A percentile compares a stretch with the other conserved stretches of the same genome.
phyloP scores from a whole-genome alignment of 345 rosid species.

The Murraya koenigii region DNA sequence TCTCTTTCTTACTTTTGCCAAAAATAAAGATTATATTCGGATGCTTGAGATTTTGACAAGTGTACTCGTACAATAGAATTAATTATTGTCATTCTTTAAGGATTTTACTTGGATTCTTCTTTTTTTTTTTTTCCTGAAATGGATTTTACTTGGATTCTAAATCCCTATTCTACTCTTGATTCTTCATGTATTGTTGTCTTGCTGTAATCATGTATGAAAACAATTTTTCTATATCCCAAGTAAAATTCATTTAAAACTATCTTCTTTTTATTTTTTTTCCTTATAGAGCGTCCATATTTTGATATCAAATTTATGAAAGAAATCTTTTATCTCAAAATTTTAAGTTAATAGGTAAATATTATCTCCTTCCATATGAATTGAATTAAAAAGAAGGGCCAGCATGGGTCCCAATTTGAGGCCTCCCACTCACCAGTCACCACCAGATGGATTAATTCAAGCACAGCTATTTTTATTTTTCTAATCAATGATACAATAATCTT shows the following conservation, averaged over 20 bases:
- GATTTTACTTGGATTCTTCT: neutral
- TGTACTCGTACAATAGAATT: neutral
- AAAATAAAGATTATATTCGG: neutral
- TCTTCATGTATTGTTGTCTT: too few species aligned
- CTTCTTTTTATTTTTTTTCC: too few species aligned
- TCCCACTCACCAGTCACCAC: constrained; percentile 20
- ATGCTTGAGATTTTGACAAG: neutral
- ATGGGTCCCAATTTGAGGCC: constrained; percentile 32
- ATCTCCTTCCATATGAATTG: too few species aligned
- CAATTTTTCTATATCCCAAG: too few species aligned
- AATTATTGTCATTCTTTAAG: neutral
- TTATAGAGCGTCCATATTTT: too few species aligned
- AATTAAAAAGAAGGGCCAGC: neutral
- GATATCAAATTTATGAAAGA: too few species aligned
- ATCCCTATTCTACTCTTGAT: too few species aligned
- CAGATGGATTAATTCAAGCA: neutral
- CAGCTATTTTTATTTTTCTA: neutral
- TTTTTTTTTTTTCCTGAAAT: neutral
- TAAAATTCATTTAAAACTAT: too few species aligned
- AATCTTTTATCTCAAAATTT: too few species aligned
- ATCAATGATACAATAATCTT: neutral
- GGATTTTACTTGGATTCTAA: too few species aligned
- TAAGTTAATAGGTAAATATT: too few species aligned
- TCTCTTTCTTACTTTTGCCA: neutral
- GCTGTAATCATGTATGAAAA: too few species aligned